Conservation (phyloP, 2,329 filamentous ascomycete genomes). For the Pseudocercospora ulei region DNA sequence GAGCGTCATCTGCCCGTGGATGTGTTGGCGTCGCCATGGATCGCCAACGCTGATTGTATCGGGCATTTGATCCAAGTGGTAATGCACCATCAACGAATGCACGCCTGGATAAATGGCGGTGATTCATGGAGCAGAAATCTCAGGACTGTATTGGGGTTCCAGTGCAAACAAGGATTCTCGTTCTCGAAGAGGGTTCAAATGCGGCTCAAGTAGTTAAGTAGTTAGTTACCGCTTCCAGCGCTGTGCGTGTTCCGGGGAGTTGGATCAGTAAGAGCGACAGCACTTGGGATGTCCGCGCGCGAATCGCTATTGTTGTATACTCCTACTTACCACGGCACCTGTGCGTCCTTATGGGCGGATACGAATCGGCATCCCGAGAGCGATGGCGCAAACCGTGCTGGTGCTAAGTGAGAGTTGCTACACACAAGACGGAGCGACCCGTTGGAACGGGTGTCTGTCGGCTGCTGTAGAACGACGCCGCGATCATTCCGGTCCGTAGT, state of each 20-base stretch:
- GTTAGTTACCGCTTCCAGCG: conserved; percentile 12
- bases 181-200: conserved; percentile 22
- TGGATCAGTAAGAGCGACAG: conserved; percentile 6
- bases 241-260: conserved; percentile 9
- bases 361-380: conserved; percentile 11
- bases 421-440: conserved; percentile 13
- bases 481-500: too few species aligned
- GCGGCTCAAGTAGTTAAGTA: conserved; percentile 21
- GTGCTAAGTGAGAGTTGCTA: not conserved
- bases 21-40: conserved; percentile 22
- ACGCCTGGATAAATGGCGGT: conserved; percentile 18
- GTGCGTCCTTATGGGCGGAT: conserved; percentile 7
- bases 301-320: conserved; percentile 6
- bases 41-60: conserved; percentile 17
- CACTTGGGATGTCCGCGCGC: not conserved
- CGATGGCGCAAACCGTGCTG: too few species aligned
- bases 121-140: conserved; percentile 25
- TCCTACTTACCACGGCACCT: conserved; percentile 4
- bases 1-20: conserved; percentile 21
- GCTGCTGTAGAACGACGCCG: conserved; percentile 1
- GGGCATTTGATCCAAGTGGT: conserved; percentile 17
- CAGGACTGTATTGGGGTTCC: conserved; percentile 22
- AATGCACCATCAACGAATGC: conserved; percentile 16
- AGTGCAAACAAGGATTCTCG: conserved; percentile 15
- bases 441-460: conserved; percentile 3